Percentiles rank a stretch among this genome's conserved stretches.
Evolutionary conservation across 2,329 filamentous ascomycete genomes (phyloP).

Genomic region (Pseudomassariella vexata): DNA sequence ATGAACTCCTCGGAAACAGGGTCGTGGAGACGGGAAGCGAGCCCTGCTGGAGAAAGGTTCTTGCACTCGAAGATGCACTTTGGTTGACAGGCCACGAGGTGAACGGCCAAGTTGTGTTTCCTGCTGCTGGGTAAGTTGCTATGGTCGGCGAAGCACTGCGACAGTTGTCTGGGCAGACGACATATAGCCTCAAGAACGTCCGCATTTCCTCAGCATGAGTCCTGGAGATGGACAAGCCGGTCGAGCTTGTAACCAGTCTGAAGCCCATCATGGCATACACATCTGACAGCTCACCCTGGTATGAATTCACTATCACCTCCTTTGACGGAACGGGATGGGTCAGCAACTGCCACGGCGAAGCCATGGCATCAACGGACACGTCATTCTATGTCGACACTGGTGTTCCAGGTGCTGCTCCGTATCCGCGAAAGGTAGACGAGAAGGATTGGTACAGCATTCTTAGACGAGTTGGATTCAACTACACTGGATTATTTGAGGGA

Average conservation of each 20-base stretch:
- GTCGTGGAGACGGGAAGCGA: neutral
- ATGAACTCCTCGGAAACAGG: conserved; percentile 9
- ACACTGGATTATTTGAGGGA: too few relatives aligned
- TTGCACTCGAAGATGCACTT: conserved; percentile 16
- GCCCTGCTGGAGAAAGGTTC: conserved; percentile 10
- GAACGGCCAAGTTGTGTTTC: conserved; percentile 33
- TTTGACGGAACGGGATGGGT: too few relatives aligned
- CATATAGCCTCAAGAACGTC: conserved; percentile 7
- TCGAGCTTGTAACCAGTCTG: conserved; percentile 8
- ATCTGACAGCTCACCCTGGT: neutral
- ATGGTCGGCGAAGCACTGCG: conserved; percentile 12
- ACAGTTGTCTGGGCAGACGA: neutral
- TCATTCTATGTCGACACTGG: too few relatives aligned
- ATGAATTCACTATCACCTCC: neutral
- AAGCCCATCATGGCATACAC: neutral
- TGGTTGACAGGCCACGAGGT: conserved; percentile 36
- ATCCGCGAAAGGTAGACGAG: too few relatives aligned
- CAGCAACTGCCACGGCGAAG: too few relatives aligned
- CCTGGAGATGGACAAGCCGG: conserved; percentile 4
- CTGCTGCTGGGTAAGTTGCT: conserved; percentile 25
- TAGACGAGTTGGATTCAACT: too few relatives aligned
- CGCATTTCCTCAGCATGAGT: conserved; percentile 11
- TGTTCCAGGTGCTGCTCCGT: too few relatives aligned
- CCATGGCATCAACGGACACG: too few relatives aligned
- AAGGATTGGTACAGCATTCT: too few relatives aligned